Evolutionary conservation across 23 red algal genomes (phyloP).

Genomic region (Gracilaria domingensis): DNA sequence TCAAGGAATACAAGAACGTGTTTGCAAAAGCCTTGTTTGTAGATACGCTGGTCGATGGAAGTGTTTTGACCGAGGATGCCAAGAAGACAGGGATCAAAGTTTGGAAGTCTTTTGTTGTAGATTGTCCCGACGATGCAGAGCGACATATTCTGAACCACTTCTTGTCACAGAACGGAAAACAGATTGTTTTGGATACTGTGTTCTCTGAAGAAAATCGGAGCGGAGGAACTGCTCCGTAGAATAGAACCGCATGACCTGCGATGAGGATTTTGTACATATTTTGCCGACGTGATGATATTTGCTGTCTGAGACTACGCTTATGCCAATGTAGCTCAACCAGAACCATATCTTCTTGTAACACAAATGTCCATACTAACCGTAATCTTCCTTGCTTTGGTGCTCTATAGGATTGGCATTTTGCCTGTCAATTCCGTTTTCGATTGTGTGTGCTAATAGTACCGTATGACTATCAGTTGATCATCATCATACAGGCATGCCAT

Average conservation of each 20-base stretch:
- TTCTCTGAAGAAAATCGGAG: not conserved
- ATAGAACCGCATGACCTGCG: not conserved
- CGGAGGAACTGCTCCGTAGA: not conserved
- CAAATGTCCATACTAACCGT: too few species aligned
- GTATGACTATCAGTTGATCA: too few species aligned
- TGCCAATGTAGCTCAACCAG: too few species aligned
- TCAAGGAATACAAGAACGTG: slow-evolving; percentile 16
- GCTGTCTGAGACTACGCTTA: too few species aligned
- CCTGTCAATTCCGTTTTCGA: too few species aligned
- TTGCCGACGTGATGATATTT: not conserved
- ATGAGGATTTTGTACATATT: not conserved
- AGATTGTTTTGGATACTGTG: not conserved
- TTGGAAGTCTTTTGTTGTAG: not conserved
- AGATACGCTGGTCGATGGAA: not conserved
- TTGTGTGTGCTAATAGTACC: too few species aligned
- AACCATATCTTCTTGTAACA: too few species aligned
- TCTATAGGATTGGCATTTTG: too few species aligned
- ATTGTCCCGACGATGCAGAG: not conserved
- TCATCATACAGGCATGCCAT: too few species aligned
- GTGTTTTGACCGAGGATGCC: not conserved
- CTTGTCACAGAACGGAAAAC: not conserved
- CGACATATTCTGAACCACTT: not conserved
- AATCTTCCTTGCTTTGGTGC: too few species aligned
- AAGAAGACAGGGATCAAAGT: not conserved
- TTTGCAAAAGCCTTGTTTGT: not conserved